These are phyloP conservation scores for Piloderma croceum DNA, from an alignment of 768 basidiomycete species.

Conservation along the genomic window DNA sequence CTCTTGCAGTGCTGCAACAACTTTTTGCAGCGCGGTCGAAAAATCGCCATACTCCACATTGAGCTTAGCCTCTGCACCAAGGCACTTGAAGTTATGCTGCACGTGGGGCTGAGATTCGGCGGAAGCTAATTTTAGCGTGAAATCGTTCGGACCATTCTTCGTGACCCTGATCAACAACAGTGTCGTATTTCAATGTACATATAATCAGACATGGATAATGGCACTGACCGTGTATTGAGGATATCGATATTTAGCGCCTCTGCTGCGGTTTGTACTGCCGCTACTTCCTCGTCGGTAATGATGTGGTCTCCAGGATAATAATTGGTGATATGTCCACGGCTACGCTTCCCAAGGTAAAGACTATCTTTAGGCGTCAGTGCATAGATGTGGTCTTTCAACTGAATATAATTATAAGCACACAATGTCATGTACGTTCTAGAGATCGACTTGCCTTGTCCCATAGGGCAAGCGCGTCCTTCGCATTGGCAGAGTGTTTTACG, in stretches of 20 bases:
- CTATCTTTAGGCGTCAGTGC: conserved; percentile 55
- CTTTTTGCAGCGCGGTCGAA: conserved; percentile 47
- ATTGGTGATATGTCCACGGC: conserved; percentile 72
- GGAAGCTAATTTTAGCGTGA: conserved; percentile 74
- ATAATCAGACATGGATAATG: conserved; percentile 2
- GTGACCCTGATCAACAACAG: conserved; percentile 45
- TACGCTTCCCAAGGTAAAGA: conserved; percentile 76
- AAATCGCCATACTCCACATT: conserved; percentile 76
- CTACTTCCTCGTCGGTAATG: conserved; percentile 75
- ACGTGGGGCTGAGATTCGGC: conserved; percentile 35
- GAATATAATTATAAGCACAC: conserved; percentile 4
- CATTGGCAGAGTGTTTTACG: conserved; percentile 55
- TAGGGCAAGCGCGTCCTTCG: conserved; percentile 46
- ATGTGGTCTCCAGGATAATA: conserved; percentile 77
- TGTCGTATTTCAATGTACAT: background rate
- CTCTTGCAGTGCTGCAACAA: conserved; percentile 52
- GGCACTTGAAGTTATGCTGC: conserved; percentile 43
- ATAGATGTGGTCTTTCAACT: conserved; percentile 78
- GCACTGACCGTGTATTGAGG: conserved; percentile 68
- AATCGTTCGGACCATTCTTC: conserved; percentile 58
- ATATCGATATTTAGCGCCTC: conserved; percentile 74
- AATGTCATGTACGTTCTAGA: conserved; percentile 3
- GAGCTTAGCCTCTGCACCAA: conserved; percentile 41
- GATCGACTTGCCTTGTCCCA: conserved; percentile 52
- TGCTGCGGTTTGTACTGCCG: conserved; percentile 65